A percentile compares a stretch with the other conserved stretches of the same genome.
Evolutionary conservation across 805 yeast species (phyloP).

Genomic region (Candida maris): DNA sequence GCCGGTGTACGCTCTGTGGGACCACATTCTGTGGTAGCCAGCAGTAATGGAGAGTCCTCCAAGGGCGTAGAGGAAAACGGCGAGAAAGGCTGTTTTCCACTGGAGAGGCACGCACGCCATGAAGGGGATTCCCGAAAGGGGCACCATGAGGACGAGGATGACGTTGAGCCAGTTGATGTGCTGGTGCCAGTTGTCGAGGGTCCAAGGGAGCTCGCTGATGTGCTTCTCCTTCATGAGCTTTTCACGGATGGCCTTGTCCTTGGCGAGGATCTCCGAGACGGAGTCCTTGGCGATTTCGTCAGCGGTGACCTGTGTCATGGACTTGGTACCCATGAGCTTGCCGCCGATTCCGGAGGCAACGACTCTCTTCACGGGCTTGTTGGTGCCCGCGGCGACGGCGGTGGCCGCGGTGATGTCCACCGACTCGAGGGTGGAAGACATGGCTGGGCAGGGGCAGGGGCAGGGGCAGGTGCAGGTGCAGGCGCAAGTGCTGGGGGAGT

Average conservation of each 20-base stretch:
- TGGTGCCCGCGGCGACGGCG: slow-evolving; percentile 78
- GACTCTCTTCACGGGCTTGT: slow-evolving; percentile 64
- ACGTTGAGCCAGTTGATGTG: slow-evolving; percentile 80
- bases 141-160: slow-evolving; percentile 59
- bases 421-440: slow-evolving; percentile 28
- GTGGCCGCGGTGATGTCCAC: slow-evolving; percentile 69
- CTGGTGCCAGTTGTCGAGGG: slow-evolving; percentile 62
- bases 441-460: neutral
- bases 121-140: slow-evolving; percentile 47
- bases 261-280: slow-evolving; percentile 42
- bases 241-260: slow-evolving; percentile 40
- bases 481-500: neutral
- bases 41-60: slow-evolving; percentile 79
- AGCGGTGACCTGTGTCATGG: slow-evolving; percentile 63
- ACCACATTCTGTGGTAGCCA: slow-evolving; percentile 78
- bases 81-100: slow-evolving; percentile 42
- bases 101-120: slow-evolving; percentile 48
- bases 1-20: slow-evolving; percentile 72
- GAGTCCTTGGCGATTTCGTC: slow-evolving; percentile 55
- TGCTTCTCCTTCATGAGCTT: slow-evolving; percentile 46
- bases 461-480: neutral
- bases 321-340: slow-evolving; percentile 75
- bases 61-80: slow-evolving; percentile 49
- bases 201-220: slow-evolving; percentile 79
- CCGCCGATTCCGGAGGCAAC: slow-evolving; percentile 80